Evolutionary conservation across 768 basidiomycete species (phyloP), one percentile per base, ranked within the genome.

Genomic region (Ramaria sp.): DNA sequence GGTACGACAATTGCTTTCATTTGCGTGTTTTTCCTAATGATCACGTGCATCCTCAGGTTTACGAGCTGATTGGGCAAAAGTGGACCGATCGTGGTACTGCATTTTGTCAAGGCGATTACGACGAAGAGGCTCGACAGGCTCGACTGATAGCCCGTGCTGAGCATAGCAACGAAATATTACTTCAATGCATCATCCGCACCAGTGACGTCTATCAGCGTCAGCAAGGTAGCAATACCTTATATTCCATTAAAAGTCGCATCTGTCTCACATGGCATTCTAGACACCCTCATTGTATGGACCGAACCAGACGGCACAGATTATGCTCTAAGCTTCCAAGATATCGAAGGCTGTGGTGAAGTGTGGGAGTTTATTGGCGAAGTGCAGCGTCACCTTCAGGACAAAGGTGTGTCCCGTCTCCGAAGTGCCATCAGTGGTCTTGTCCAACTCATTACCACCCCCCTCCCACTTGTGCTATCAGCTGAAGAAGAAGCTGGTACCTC

Each of bases 81-180:
- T 99, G 96, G 96, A 79, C 85, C 55, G 96, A 99, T 76, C 84
- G 92, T 67, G 96, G 96, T 48, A 99, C 96, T 17, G 96, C 96
- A 1, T 90, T 93, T 67, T 96, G 94, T 69, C 89, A 88, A 65
- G 93, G 93, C 46, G 84, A 93, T 67, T 88, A 87, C 61, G 80
- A 84, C 63, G 80, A 86, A 63, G 82, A 86, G 51, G 78, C 78
- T 50, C 83, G 82, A 63, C 87, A 86, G 67, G 93, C 86, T 5
- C 77, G 84, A 58, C 82, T 93, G 53, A 82, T 91, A 62, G 91
- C 90, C n/a, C 86, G 86, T 60, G 81, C 86, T 17, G 91, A 91
- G 69, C 71, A 78, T 60, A 81, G 84, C 64, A 77, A 81, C 61
- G 77, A 84, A 52, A 74, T 89, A 65, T 82, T 92, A 61, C 78